These are phyloP conservation scores for Stylosanthes scabra DNA, from an alignment of 331 rosid genomes.

Conservation along the genomic window DNA sequence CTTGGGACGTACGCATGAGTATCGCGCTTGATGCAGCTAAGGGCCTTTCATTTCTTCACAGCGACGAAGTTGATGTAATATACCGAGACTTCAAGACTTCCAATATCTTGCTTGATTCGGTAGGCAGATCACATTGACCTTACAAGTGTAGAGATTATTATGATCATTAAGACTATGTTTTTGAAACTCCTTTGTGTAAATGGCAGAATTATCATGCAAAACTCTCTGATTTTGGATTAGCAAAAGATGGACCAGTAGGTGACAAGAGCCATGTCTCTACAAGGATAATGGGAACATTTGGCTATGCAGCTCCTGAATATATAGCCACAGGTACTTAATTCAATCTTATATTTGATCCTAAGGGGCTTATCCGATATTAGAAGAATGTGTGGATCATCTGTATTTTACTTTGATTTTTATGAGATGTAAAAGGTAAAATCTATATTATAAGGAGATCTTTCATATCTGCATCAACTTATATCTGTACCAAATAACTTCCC, in stretches of 20 bases:
- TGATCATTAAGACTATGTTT: conserved; percentile 19
- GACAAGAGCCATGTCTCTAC: conserved; percentile 93
- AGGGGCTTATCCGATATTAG: too few species aligned
- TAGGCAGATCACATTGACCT: conserved; percentile 42
- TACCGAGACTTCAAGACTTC: conserved; percentile 90
- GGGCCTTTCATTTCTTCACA: conserved; percentile 94
- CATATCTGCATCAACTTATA: too few species aligned
- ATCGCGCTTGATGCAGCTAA: conserved; percentile 86
- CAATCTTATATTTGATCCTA: conserved; percentile 2
- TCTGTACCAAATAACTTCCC: too few species aligned
- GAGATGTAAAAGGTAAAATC: too few species aligned
- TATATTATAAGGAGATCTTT: too few species aligned
- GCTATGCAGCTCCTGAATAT: conserved; percentile 96
- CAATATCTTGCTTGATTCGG: conserved; percentile 85
- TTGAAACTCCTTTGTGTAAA: conserved; percentile 25
- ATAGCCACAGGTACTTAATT: conserved; percentile 85
- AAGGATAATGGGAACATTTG: conserved; percentile 88
- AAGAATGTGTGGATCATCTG: too few species aligned
- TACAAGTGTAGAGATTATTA: conserved; percentile 31
- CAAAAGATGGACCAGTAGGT: conserved; percentile 85
- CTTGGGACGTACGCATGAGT: conserved; percentile 87
- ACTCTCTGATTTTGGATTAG: conserved; percentile 95
- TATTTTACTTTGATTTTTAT: too few species aligned
- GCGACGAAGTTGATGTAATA: conserved; percentile 86
- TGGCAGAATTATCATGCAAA: conserved; percentile 80